A percentile compares a stretch with the other conserved stretches of the same genome.
These are phyloP conservation scores for Cercospora sesami DNA, from an alignment of 2,329 filamentous ascomycete species.

Conservation along the genomic window DNA sequence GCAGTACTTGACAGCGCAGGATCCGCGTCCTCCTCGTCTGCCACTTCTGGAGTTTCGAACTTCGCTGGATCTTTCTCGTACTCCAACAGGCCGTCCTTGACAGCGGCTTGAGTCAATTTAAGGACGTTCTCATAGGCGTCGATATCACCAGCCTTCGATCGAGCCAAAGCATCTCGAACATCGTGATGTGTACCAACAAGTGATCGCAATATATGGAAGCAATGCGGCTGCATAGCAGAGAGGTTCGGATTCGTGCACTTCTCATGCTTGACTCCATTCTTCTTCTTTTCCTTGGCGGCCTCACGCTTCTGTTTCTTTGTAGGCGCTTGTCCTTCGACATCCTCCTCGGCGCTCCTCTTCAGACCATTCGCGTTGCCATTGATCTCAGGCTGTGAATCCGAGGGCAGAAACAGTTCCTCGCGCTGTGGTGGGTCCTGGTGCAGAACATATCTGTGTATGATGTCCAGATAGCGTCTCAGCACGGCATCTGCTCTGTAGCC, in stretches of 20 bases:
- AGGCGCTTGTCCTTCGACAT: slow-evolving; percentile 52
- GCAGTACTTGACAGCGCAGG: slow-evolving; percentile 47
- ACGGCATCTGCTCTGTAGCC: slow-evolving; percentile 89
- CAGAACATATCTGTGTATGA: slow-evolving; percentile 77
- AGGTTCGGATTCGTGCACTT: slow-evolving; percentile 64
- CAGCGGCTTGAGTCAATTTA: slow-evolving; percentile 69
- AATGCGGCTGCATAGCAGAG: slow-evolving; percentile 79
- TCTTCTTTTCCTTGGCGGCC: slow-evolving; percentile 38
- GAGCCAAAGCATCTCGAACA: slow-evolving; percentile 80
- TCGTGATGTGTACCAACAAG: slow-evolving; percentile 78
- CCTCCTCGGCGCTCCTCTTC: slow-evolving; percentile 38
- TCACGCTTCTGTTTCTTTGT: slow-evolving; percentile 54
- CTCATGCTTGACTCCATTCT: slow-evolving; percentile 48
- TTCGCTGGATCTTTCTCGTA: slow-evolving; percentile 53
- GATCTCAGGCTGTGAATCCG: slow-evolving; percentile 47
- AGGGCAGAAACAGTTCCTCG: slow-evolving; percentile 70
- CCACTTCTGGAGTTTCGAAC: slow-evolving; percentile 32
- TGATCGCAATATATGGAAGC: slow-evolving; percentile 86
- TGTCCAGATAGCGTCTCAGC: slow-evolving; percentile 83
- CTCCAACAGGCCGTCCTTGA: slow-evolving; percentile 70
- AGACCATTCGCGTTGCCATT: slow-evolving; percentile 20
- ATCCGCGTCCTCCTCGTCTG: slow-evolving; percentile 27
- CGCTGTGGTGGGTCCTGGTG: slow-evolving; percentile 65
- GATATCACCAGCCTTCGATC: slow-evolving; percentile 68
- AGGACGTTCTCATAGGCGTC: slow-evolving; percentile 75